These are phyloP conservation scores for Moesziomyces sp. DNA, from an alignment of 1,284 basidiomycete species.

Conservation along the genomic window DNA sequence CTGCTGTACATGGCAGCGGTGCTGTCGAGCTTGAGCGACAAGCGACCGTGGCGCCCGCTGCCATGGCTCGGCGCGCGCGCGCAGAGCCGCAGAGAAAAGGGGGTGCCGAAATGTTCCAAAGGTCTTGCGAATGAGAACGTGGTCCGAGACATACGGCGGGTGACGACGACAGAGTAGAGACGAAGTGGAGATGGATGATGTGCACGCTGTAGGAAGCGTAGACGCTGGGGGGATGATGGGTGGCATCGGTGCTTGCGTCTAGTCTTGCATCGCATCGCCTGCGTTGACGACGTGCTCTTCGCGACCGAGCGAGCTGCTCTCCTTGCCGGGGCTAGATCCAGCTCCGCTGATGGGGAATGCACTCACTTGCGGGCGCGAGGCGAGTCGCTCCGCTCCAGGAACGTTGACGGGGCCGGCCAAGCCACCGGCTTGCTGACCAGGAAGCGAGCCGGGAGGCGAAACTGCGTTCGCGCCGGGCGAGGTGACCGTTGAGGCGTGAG, in stretches of 20 bases:
- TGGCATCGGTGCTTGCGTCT: neutral
- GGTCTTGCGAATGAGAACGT: no score
- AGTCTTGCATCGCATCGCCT: slow-evolving; percentile 59
- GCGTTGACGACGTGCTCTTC: slow-evolving; percentile 53
- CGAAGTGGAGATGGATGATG: no score
- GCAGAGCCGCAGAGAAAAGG: no score
- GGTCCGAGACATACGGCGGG: no score
- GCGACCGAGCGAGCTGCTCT: slow-evolving; percentile 53
- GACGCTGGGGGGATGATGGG: no score
- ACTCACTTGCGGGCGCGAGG: slow-evolving; percentile 69
- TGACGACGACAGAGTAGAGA: no score
- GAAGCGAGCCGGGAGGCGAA: slow-evolving; percentile 78
- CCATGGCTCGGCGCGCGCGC: no score
- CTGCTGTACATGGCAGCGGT: no score
- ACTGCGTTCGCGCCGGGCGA: slow-evolving; percentile 74
- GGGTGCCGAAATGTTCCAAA: no score
- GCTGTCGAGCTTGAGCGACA: no score
- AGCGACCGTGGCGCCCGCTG: no score
- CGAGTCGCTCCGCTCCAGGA: slow-evolving; percentile 73
- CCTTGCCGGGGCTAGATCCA: slow-evolving; percentile 51
- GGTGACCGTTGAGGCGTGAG: slow-evolving; percentile 66
- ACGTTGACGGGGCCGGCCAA: slow-evolving; percentile 79
- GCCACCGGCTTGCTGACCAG: slow-evolving; percentile 72
- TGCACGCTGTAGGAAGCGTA: no score
- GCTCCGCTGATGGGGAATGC: slow-evolving; percentile 52